Percentiles rank a stretch among this genome's conserved stretches.
These are phyloP conservation scores for Babesia bigemina DNA, from an alignment of 169 alveolate genomes.

Conservation along the genomic window DNA sequence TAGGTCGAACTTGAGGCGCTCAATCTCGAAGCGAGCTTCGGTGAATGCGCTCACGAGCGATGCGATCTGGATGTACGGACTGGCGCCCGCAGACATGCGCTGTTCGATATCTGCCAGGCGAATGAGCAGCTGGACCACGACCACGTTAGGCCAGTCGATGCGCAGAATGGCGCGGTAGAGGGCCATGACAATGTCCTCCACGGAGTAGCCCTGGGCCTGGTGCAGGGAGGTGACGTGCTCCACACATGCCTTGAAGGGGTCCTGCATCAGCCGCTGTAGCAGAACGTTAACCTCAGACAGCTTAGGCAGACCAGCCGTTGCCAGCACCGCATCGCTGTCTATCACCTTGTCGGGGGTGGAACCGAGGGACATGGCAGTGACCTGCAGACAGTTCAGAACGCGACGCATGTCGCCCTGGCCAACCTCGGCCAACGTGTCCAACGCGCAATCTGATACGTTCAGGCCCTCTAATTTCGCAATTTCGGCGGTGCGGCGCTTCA, in stretches of 20 bases:
- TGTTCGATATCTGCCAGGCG: constrained; percentile 85
- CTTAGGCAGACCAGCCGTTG: constrained; percentile 89
- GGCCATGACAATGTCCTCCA: constrained; percentile 86
- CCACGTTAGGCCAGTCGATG: constrained; percentile 83
- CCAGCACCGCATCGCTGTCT: constrained; percentile 80
- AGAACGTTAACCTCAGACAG: constrained; percentile 83
- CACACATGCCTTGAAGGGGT: constrained; percentile 79
- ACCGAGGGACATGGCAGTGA: constrained; percentile 78
- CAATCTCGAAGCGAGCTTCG: constrained; percentile 82
- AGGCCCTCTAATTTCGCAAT: constrained; percentile 87
- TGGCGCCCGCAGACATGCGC: constrained; percentile 85
- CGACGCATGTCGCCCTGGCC: constrained; percentile 98
- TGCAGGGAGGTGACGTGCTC: constrained; percentile 74
- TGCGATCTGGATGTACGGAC: constrained; percentile 78
- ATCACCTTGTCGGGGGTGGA: constrained; percentile 62
- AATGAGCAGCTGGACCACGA: constrained; percentile 75
- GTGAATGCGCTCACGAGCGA: constrained; percentile 82
- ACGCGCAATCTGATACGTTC: constrained; percentile 82
- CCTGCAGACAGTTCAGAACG: constrained; percentile 93
- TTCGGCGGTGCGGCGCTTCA: constrained; percentile 80
- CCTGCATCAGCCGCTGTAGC: constrained; percentile 73
- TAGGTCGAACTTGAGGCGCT: constrained; percentile 74
- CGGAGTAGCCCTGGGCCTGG: constrained; percentile 84
- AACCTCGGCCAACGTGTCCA: constrained; percentile 85
- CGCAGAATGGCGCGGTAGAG: constrained; percentile 80